Evolutionary conservation across 805 yeast species (phyloP).

Genomic region (Candida adriatica): DNA sequence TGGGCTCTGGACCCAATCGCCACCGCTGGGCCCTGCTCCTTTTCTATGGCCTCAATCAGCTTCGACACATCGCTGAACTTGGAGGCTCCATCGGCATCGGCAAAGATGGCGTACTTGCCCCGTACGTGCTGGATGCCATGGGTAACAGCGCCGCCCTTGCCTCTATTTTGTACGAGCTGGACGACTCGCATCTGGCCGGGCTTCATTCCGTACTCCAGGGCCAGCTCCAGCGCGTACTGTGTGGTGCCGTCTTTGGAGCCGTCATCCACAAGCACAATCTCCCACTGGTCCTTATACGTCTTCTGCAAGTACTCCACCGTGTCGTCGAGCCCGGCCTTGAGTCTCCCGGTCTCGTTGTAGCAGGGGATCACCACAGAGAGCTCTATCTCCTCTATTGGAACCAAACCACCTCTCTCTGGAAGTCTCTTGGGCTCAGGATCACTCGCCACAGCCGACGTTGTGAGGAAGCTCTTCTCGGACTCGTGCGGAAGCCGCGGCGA

Average conservation of each 20-base stretch:
- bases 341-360: slow-evolving; percentile 74
- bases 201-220: slow-evolving; percentile 35
- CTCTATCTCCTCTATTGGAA: slow-evolving; percentile 33
- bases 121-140: slow-evolving; percentile 78
- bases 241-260: slow-evolving; percentile 82
- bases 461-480: slow-evolving; percentile 47
- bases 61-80: slow-evolving; percentile 61
- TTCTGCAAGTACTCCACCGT: slow-evolving; percentile 46
- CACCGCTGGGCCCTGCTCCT: slow-evolving; percentile 39
- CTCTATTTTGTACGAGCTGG: slow-evolving; percentile 70
- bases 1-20: slow-evolving; percentile 95
- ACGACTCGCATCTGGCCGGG: slow-evolving; percentile 66
- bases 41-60: slow-evolving; percentile 38
- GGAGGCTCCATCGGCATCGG: slow-evolving; percentile 98
- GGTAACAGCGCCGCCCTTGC: slow-evolving; percentile 95
- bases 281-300: slow-evolving; percentile 43
- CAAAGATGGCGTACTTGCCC: slow-evolving; percentile 75
- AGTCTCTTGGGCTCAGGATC: slow-evolving; percentile 30
- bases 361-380: slow-evolving; percentile 89
- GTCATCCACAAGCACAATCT: slow-evolving; percentile 85
- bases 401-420: slow-evolving; percentile 16
- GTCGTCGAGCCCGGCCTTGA: slow-evolving; percentile 67
- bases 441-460: slow-evolving; percentile 25
- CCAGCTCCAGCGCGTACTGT: slow-evolving; percentile 59
- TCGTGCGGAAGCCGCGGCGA: slow-evolving; percentile 49